Evolutionary conservation across 495 filamentous ascomycete species (phyloP).

Genomic region (Bryoglossum gracile): DNA sequence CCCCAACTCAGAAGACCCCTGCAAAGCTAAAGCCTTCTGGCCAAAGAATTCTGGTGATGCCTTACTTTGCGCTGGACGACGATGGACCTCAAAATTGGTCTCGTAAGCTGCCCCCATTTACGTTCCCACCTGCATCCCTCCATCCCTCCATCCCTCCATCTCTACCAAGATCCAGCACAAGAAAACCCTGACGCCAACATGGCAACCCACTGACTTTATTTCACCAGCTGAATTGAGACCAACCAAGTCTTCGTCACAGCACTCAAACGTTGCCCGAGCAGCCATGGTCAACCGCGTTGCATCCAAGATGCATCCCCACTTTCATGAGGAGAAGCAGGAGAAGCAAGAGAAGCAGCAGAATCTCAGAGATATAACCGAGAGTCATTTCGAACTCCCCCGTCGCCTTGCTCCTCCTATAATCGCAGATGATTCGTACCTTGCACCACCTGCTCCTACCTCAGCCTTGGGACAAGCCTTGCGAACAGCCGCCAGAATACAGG

Average conservation of each 20-base stretch:
- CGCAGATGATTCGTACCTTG: conserved; percentile 13
- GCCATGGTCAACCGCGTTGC: conserved; percentile 36
- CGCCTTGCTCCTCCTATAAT: too few relatives aligned
- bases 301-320: conserved; percentile 20
- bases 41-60: neutral
- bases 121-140: neutral
- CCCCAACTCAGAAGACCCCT: too few relatives aligned
- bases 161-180: neutral
- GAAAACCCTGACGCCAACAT: neutral
- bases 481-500: conserved; percentile 28
- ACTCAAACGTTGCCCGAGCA: conserved; percentile 41
- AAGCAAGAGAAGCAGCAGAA: conserved; percentile 4
- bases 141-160: neutral
- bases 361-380: neutral
- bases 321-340: too few relatives aligned
- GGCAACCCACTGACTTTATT: conserved; percentile 1
- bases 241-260: conserved; percentile 22
- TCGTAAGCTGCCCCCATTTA: neutral
- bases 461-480: conserved; percentile 15
- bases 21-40: neutral
- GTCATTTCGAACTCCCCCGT: conserved; percentile 10
- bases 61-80: neutral
- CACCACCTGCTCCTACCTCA: conserved; percentile 16
- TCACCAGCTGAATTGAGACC: neutral
- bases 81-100: neutral